Percentiles rank a stretch among this genome's conserved stretches.
phyloP scores from a whole-genome alignment of 2,329 filamentous ascomycete genomes.

The Colletotrichum lupini region DNA sequence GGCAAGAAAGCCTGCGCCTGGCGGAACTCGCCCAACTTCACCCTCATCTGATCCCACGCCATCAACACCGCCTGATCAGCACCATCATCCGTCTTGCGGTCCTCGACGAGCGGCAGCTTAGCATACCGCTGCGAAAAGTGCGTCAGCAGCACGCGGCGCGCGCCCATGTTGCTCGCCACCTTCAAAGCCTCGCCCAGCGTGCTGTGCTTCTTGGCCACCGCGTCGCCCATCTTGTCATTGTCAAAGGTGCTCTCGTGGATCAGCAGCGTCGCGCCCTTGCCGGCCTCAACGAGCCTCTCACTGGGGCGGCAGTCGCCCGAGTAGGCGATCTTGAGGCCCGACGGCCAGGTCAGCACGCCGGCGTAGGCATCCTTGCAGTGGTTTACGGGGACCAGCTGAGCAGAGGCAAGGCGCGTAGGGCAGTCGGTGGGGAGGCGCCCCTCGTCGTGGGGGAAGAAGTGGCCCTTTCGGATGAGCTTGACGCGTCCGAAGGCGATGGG shows the following conservation, averaged over 20 bases:
- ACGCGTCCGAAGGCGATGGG: slow-evolving; percentile 75
- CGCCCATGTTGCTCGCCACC: slow-evolving; percentile 82
- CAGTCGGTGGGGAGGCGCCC: slow-evolving; percentile 55
- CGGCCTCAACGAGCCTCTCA: slow-evolving; percentile 74
- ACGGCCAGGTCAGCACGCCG: slow-evolving; percentile 80
- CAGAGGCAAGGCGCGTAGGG: slow-evolving; percentile 69
- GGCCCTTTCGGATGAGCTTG: slow-evolving; percentile 40
- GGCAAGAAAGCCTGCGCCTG: slow-evolving; percentile 72
- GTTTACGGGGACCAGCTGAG: slow-evolving; percentile 75
- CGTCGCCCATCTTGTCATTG: slow-evolving; percentile 82
- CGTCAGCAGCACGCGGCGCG: slow-evolving; percentile 83
- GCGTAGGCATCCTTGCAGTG: slow-evolving; percentile 87
- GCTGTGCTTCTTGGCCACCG: slow-evolving; percentile 87
- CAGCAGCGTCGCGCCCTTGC: slow-evolving; percentile 80
- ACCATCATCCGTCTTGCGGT: slow-evolving; percentile 44
- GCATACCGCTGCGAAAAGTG: slow-evolving; percentile 97
- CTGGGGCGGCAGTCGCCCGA: slow-evolving; percentile 94
- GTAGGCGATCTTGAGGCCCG: slow-evolving; percentile 88
- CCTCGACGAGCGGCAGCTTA: slow-evolving; percentile 70
- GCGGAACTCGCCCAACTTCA: slow-evolving; percentile 76
- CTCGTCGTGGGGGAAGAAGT: slow-evolving; percentile 33
- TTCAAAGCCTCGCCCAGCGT: slow-evolving; percentile 88
- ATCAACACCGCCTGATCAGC: slow-evolving; percentile 74
- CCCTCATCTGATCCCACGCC: slow-evolving; percentile 83
- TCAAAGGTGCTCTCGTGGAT: slow-evolving; percentile 98